Conservation (phyloP, 805 yeast species). For the Candida rishiriensis region DNA sequence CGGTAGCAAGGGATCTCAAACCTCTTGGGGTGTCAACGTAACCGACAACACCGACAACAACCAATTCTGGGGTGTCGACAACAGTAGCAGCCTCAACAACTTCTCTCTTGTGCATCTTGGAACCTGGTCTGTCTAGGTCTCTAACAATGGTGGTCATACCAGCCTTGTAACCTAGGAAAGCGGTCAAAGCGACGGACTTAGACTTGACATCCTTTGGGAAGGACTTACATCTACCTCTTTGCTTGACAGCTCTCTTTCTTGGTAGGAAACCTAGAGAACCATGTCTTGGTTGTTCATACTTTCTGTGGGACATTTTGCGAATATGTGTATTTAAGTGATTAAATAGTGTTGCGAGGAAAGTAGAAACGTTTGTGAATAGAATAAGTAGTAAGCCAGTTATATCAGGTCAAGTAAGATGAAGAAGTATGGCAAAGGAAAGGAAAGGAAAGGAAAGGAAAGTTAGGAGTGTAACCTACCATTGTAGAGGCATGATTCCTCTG, state of each 20-base stretch:
- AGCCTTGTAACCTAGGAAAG: conserved; percentile 99
- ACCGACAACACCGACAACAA: conserved; percentile 99
- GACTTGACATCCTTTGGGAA: conserved; percentile 98
- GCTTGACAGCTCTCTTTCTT: conserved; percentile 98
- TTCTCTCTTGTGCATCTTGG: conserved; percentile 99
- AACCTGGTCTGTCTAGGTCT: conserved; percentile 99
- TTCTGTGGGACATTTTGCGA: conserved; percentile 94
- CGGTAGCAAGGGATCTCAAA: conserved; percentile 98
- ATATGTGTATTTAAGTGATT: conserved; percentile 1
- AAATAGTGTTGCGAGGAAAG: conserved; percentile 5
- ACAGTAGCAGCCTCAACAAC: conserved; percentile 99
- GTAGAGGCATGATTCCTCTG: too few species aligned
- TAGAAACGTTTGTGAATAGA: neutral
- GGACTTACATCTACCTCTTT: conserved; percentile 98
- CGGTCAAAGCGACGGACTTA: conserved; percentile 97
- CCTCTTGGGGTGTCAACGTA: conserved; percentile 99
- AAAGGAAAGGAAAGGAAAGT: neutral
- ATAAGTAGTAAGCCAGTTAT: too few species aligned
- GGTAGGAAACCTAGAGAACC: conserved; percentile 99
- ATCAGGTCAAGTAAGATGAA: neutral
- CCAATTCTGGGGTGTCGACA: conserved; percentile 98
- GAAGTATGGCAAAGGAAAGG: neutral
- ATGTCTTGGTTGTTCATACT: conserved; percentile 99
- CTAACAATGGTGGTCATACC: conserved; percentile 99
- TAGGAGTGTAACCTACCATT: neutral